These are phyloP conservation scores for Lachancea fermentati DNA, from an alignment of 805 yeast species.

Conservation along the genomic window DNA sequence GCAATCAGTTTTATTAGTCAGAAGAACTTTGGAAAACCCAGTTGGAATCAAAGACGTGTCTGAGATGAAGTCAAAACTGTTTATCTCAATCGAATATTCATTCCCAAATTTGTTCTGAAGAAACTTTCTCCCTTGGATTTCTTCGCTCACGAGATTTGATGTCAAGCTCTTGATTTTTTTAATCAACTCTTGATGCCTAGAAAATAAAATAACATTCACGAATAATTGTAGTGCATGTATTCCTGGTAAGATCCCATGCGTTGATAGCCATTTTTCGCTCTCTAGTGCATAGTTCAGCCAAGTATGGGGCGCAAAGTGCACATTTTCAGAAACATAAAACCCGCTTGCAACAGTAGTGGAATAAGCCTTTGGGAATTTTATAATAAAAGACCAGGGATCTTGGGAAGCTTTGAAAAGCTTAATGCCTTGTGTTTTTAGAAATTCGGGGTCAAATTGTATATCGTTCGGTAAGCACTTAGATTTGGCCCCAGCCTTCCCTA, in stretches of 20 bases:
- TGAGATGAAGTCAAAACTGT: constrained; percentile 41
- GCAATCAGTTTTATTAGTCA: constrained; percentile 31
- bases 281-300: constrained; percentile 51
- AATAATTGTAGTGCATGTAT: constrained; percentile 48
- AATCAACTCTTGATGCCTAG: constrained; percentile 38
- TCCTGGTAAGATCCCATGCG: constrained; percentile 45
- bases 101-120: constrained; percentile 32
- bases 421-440: constrained; percentile 45
- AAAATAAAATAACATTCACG: constrained; percentile 38
- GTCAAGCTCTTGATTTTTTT: constrained; percentile 33
- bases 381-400: constrained; percentile 53
- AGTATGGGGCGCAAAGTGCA: constrained; percentile 47
- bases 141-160: constrained; percentile 35
- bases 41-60: constrained; percentile 48
- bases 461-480: constrained; percentile 1
- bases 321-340: constrained; percentile 49
- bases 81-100: constrained; percentile 30
- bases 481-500: constrained; percentile 11
- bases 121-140: constrained; percentile 38
- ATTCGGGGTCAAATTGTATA: constrained; percentile 44
- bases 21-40: constrained; percentile 50
- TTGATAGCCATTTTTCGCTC: constrained; percentile 46
- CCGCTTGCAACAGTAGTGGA: constrained; percentile 50
- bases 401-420: constrained; percentile 45
- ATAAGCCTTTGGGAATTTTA: constrained; percentile 53